Percentiles rank a stretch among this genome's conserved stretches.
phyloP scores from a whole-genome alignment of 2,329 filamentous ascomycete species.

The Pseudogymnoascus pannorum region DNA sequence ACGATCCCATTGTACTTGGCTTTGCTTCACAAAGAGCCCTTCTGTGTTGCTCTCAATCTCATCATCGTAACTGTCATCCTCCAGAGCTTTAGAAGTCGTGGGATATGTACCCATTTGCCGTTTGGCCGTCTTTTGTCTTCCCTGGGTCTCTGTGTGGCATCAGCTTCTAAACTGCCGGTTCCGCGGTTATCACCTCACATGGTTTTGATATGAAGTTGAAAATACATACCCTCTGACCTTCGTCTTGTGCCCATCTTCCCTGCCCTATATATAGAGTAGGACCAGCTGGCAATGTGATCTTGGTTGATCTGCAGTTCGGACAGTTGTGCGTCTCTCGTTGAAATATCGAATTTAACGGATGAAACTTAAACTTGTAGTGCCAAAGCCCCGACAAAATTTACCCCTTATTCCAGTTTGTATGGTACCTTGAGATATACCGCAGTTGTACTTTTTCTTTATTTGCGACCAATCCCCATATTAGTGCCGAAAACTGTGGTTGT shows the following conservation, averaged over 20 bases:
- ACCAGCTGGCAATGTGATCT: not conserved
- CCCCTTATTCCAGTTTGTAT: not conserved
- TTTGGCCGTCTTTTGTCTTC: not conserved
- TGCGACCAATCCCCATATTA: not conserved
- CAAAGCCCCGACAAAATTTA: not conserved
- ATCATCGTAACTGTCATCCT: not conserved
- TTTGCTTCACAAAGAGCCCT: not conserved
- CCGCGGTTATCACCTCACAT: not conserved
- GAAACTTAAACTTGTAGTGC: not conserved
- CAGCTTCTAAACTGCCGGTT: not conserved
- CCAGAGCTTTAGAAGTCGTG: not conserved
- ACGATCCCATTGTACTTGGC: not conserved
- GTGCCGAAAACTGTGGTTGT: not conserved
- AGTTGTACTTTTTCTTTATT: not conserved
- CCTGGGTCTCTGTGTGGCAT: not conserved
- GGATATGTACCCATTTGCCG: not conserved
- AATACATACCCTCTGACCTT: not conserved
- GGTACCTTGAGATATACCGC: not conserved
- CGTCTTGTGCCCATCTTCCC: not conserved
- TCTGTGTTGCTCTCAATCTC: not conserved
- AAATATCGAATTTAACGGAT: not conserved
- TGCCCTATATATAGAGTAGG: not conserved
- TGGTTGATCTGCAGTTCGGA: not conserved
- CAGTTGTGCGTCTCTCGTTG: not conserved
- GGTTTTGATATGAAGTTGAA: not conserved